Evolutionary conservation across 2,329 filamentous ascomycete species (phyloP).

Genomic region (Hortaea werneckii): DNA sequence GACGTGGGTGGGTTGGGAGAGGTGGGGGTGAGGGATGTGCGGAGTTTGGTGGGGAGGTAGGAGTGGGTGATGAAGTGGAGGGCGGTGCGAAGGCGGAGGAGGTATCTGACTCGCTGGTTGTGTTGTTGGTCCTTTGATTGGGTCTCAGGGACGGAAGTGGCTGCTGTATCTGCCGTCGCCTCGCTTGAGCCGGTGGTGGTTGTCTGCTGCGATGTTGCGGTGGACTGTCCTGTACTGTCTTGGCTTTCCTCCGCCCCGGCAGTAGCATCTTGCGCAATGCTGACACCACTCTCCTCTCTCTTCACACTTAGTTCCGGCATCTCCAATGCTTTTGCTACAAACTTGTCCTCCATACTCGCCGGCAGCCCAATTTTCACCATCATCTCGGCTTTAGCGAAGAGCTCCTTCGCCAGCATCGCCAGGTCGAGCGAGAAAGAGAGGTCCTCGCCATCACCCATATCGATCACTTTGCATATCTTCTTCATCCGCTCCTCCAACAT

Average conservation of each 20-base stretch:
- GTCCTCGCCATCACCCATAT: conserved; percentile 90
- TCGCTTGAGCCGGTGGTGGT: conserved; percentile 11
- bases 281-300: conserved; percentile 41
- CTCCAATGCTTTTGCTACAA: conserved; percentile 66
- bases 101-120: conserved; percentile 31
- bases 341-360: conserved; percentile 72
- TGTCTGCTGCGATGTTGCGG: neutral
- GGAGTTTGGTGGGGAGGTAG: conserved; percentile 46
- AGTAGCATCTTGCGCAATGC: conserved; percentile 15
- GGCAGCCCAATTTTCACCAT: conserved; percentile 61
- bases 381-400: conserved; percentile 61
- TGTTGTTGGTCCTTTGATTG: neutral
- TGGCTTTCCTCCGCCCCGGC: conserved; percentile 6
- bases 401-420: conserved; percentile 53
- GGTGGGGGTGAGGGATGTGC: conserved; percentile 33
- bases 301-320: conserved; percentile 62
- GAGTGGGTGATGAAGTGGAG: conserved; percentile 54
- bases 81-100: conserved; percentile 56
- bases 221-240: conserved; percentile 8
- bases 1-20: conserved; percentile 25
- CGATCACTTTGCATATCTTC: conserved; percentile 68
- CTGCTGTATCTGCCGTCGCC: conserved; percentile 13
- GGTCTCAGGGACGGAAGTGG: conserved; percentile 18
- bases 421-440: conserved; percentile 73
- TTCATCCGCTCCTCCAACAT: conserved; percentile 45